phyloP scores from a whole-genome alignment of 371 early-diverging fungal genomes.

The Phascolomyces articulosus region DNA sequence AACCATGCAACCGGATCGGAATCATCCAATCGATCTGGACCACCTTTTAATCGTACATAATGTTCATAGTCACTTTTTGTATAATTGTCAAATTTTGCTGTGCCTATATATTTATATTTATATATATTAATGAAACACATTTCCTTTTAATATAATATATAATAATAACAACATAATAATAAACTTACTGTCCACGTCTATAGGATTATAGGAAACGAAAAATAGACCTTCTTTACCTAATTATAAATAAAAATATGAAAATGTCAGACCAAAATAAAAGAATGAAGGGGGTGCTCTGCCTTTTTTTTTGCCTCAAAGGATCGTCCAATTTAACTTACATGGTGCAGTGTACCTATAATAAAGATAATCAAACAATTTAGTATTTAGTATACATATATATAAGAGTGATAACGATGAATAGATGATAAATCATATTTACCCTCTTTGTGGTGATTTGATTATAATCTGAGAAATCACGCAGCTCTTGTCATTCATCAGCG shows the following conservation, averaged over 20 bases:
- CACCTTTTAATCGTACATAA: slow-evolving; percentile 6
- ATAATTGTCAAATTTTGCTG: slow-evolving; percentile 18
- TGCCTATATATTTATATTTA: slow-evolving; percentile 6
- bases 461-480: slow-evolving; percentile 31
- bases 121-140: neutral
- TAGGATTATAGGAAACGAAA: slow-evolving; percentile 26
- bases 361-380: no score
- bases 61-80: slow-evolving; percentile 17
- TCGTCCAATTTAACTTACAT: slow-evolving; percentile 11
- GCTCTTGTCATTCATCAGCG: slow-evolving; percentile 16
- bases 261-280: no score
- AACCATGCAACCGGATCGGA: slow-evolving; percentile 33
- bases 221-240: slow-evolving; percentile 35
- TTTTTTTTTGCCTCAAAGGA: no score
- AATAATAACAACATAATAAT: neutral
- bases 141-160: neutral
- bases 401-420: no score
- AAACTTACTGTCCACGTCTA: slow-evolving; percentile 18
- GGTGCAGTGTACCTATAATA: slow-evolving; percentile 30
- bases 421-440: slow-evolving; percentile 14
- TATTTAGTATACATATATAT: no score
- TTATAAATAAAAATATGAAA: neutral
- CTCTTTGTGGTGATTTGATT: slow-evolving; percentile 30
- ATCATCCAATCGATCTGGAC: slow-evolving; percentile 13
- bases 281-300: no score